Base-by-base conservation (phyloP, 768 basidiomycete species). In the Russula griseocarnosa region DNA sequence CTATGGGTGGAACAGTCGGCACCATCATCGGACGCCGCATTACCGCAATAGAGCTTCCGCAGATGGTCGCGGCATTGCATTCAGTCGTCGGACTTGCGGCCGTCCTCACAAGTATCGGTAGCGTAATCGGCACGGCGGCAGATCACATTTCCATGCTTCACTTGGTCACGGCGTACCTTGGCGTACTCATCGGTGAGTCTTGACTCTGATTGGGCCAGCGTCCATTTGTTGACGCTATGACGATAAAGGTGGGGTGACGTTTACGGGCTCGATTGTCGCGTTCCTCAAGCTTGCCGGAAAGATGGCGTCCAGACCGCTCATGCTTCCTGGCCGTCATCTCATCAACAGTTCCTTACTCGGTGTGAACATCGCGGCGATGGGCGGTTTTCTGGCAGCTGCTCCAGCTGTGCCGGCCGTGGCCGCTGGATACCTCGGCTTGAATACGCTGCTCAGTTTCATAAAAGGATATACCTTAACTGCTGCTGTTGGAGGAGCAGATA, bases 401-500 rank as follows among this genome's bases (percentile, higher is more conserved):
- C 87, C 90, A 10, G 75, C 84, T 20, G 85, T 85, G 3, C 92
- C 92, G 3, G 73, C 83, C 9, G 75, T 91, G 60, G 92, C 91
- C 20, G 92, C 92, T 3, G 85, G 85, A 6, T 94, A 87, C 75
- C 78, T 94, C 1, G 83, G 86, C 47, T 81, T 81, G 20, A 93
- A 90, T 69, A 79, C 92, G 1, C 66, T 84, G 3, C 77, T 94
- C 58, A 92, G 90, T 70, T 94, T 94, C 74, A 80, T 89, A 65
- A 91, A 92, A 71, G 92, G 92, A 5, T 89, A 81, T 74, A 94
- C 92, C 0, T 90, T 90, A 2, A 93, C 92, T 10, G 88, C 92
- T 14, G 90, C 92, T n/a, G 91, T 94, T 66, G 92, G 92, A 56
- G 92, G 92, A 13, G 92, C 92, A 30, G 92, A 94, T 71, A 94